Base-by-base conservation (phyloP, 345 rosid species). In the Heritiera fomes region DNA sequence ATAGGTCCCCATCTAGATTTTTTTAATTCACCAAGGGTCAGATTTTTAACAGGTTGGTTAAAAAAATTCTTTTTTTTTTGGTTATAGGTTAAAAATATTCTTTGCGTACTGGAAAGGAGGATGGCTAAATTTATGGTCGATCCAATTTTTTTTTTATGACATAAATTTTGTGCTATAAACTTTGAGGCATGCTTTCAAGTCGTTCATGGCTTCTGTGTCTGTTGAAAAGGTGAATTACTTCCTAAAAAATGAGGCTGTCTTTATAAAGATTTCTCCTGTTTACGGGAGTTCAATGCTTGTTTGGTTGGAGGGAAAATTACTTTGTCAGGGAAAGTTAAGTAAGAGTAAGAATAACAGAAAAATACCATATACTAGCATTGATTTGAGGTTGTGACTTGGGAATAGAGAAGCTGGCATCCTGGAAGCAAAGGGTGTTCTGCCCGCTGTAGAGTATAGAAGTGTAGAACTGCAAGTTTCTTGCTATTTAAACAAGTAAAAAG, bases 271-370 rank as follows among this genome's bases (percentile, higher is more conserved):
- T 34, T 52, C 62, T 72, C 75, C 63, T 55, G 63, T 72, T 53
- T 53, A 53, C 49, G 38, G 49, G 18, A 73, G 75, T 53, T 73
- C 49, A 72, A 55, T 17, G 62, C 62, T 17, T 71, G 32, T 71
- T 32, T 52, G 28, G 41, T 53, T 34, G 75, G 60, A 50, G 12
- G 9, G 2, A 30, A 32, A 62, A 30, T 30, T 32, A 32, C 3
- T 13, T 30, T 30, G 67, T 62, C 41, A 45, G 30, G 52, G 38
- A 45, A 20, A 17, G 30, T 67, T 67, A 52, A 68, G 53, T 43
- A n/a, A 40, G 28, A 9, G 20, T 5, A 30, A 61, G 65, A 61
- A 61, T 5, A 61, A 61, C 65, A 62, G n/a, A 30, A 62, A 62
- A 12, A 62, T 30, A 30, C 0, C 6, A 20, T 20, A 61, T 28